Evolutionary conservation across 2,329 filamentous ascomycete genomes (phyloP).

Genomic region (Penicillium olsonii): DNA sequence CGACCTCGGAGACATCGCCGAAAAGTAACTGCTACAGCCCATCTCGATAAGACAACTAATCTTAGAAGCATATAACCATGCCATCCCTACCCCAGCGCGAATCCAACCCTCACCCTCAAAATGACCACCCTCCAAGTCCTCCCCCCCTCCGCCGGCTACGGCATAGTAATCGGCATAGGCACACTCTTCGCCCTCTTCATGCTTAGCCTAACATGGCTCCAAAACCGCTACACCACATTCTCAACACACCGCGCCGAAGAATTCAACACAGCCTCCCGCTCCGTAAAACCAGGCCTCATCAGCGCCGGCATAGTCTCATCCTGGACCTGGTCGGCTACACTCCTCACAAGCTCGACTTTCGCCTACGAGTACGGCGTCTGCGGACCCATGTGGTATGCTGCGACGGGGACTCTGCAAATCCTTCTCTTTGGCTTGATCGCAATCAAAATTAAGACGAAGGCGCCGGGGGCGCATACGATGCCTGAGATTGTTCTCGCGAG

Average conservation of each 20-base stretch:
- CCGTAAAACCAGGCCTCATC: slow-evolving; percentile 44
- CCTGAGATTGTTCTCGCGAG: slow-evolving; percentile 44
- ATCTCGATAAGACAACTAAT: background rate
- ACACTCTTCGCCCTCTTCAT: slow-evolving; percentile 47
- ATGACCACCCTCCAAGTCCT: slow-evolving; percentile 22
- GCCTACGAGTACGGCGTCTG: slow-evolving; percentile 46
- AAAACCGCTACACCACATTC: slow-evolving; percentile 40
- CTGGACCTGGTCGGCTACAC: slow-evolving; percentile 54
- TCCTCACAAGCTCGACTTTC: slow-evolving; percentile 45
- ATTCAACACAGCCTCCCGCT: slow-evolving; percentile 50
- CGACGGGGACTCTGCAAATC: slow-evolving; percentile 44
- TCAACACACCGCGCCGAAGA: slow-evolving; percentile 46
- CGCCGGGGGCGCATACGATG: slow-evolving; percentile 46
- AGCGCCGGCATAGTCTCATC: slow-evolving; percentile 51
- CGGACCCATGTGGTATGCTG: slow-evolving; percentile 48
- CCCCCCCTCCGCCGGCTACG: slow-evolving; percentile 49
- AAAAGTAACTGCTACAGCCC: background rate
- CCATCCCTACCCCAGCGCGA: too few species aligned
- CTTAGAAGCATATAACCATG: background rate
- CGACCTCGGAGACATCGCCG: background rate
- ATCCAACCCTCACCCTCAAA: background rate
- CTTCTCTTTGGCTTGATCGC: slow-evolving; percentile 46
- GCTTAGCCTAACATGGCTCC: slow-evolving; percentile 44
- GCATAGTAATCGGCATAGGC: slow-evolving; percentile 54
- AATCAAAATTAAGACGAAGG: slow-evolving; percentile 45